These are phyloP conservation scores for Hypoxylon cercidicola DNA, from an alignment of 495 filamentous ascomycete species.

Conservation along the genomic window DNA sequence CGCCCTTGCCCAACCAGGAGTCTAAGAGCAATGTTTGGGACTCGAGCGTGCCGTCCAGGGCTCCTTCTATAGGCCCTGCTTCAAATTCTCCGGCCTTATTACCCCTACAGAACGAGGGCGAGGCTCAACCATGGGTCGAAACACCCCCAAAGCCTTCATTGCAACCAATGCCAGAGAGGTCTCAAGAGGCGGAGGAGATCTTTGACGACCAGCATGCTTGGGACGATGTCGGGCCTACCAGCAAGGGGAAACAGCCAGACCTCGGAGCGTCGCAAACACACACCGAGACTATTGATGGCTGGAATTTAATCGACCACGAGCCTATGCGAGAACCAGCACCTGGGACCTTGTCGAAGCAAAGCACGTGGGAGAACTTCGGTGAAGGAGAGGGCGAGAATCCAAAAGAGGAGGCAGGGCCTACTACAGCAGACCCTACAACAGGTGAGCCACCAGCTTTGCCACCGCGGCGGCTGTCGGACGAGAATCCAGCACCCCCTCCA, in stretches of 20 bases:
- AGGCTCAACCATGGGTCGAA: conserved; percentile 37
- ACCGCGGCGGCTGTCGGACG: conserved; percentile 46
- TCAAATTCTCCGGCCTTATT: conserved; percentile 43
- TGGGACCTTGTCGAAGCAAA: conserved; percentile 44
- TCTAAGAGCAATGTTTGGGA: conserved; percentile 49
- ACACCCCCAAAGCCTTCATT: conserved; percentile 18
- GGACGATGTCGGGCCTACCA: conserved; percentile 51
- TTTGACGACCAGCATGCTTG: conserved; percentile 56
- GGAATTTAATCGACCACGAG: conserved; percentile 62
- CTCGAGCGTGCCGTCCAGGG: conserved; percentile 47
- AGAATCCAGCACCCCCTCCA: conserved; percentile 44
- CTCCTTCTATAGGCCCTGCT: conserved; percentile 41
- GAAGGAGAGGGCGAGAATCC: conserved; percentile 42
- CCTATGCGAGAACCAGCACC: conserved; percentile 40
- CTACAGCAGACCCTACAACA: conserved; percentile 8
- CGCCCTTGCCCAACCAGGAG: conserved; percentile 45
- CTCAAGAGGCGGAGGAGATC: conserved; percentile 36
- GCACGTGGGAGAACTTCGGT: conserved; percentile 53
- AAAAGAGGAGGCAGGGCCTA: conserved; percentile 23
- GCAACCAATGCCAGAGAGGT: conserved; percentile 13
- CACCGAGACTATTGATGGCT: conserved; percentile 51
- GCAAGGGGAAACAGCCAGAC: conserved; percentile 48
- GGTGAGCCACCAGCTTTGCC: conserved; percentile 50
- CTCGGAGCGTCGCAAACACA: conserved; percentile 33
- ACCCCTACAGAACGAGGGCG: conserved; percentile 29